Evolutionary conservation across 2,329 filamentous ascomycete genomes (phyloP).

Genomic region (Arthroderma sp.): DNA sequence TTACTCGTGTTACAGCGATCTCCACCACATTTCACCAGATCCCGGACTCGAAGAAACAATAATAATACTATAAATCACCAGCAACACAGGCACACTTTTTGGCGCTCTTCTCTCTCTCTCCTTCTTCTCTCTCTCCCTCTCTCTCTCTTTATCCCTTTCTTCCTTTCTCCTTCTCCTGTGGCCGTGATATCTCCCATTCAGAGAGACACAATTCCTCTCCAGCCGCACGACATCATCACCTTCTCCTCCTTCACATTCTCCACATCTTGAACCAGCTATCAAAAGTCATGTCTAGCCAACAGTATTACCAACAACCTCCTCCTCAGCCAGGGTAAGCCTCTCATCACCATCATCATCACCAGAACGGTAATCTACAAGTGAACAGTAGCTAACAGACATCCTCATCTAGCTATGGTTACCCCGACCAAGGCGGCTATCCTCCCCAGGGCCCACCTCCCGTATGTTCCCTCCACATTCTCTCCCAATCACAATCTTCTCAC

Average conservation of each 20-base stretch:
- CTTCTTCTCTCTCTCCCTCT: conserved; percentile 6
- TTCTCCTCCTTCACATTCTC: conserved; percentile 14
- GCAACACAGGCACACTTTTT: too few species aligned
- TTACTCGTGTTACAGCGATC: too few species aligned
- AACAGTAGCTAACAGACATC: too few species aligned
- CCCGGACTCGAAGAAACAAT: too few species aligned
- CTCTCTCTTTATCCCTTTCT: conserved; percentile 5
- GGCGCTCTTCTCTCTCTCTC: conserved; percentile 5
- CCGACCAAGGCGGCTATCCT: conserved; percentile 14
- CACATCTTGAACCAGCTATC: conserved; percentile 8
- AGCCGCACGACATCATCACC: conserved; percentile 2
- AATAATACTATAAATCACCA: too few species aligned
- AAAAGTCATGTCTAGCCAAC: conserved; percentile 29
- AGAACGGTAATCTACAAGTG: too few species aligned
- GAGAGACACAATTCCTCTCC: too few species aligned
- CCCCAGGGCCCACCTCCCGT: conserved; percentile 19
- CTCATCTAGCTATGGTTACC: too few species aligned
- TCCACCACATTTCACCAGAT: too few species aligned
- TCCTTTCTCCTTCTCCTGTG: neutral
- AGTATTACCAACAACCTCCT: conserved; percentile 21
- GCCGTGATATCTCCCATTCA: neutral
- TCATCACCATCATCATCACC: too few species aligned
- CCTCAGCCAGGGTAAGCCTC: conserved; percentile 2
- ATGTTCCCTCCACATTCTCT: conserved; percentile 7
- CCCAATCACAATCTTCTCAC: neutral